Evolutionary conservation across 148 eudicot genomes (phyloP).

Genomic region (Fallopia convolvulus): DNA sequence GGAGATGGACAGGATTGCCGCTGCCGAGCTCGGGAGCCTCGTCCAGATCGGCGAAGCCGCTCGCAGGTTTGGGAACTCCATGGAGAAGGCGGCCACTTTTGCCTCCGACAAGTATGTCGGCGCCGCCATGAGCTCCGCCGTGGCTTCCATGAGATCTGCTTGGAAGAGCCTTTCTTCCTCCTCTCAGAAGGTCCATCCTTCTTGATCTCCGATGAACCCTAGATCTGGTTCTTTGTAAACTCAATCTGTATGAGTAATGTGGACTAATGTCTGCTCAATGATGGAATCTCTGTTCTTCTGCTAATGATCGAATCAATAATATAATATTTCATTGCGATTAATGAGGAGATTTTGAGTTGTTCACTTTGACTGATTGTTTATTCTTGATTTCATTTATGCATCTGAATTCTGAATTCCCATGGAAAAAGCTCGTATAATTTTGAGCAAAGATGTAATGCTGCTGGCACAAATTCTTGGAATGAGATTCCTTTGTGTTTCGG

Average conservation of each 20-base stretch:
- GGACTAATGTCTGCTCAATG: not conserved
- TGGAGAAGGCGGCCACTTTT: slow-evolving; percentile 55
- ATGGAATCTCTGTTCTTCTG: not conserved
- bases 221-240: not conserved
- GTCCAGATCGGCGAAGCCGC: slow-evolving; percentile 39
- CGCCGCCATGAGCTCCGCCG: slow-evolving; percentile 60
- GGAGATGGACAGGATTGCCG: slow-evolving; percentile 35
- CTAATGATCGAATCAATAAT: not conserved
- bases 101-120: slow-evolving; percentile 70
- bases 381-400: not conserved
- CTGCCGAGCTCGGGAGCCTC: slow-evolving; percentile 34
- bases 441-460: too few species aligned
- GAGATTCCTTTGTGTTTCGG: too few species aligned
- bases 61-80: slow-evolving; percentile 38
- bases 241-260: not conserved
- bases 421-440: not conserved
- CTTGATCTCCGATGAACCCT: slow-evolving; percentile 18
- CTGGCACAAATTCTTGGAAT: too few species aligned
- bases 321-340: not conserved
- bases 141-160: slow-evolving; percentile 39
- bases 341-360: not conserved
- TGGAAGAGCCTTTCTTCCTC: slow-evolving; percentile 37
- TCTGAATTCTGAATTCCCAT: not conserved
- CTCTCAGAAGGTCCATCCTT: slow-evolving; percentile 70
- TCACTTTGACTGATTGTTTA: not conserved